Evolutionary conservation across 2,329 filamentous ascomycete genomes (phyloP).

Genomic region (Dryadomyces quercus-mongolicae): DNA sequence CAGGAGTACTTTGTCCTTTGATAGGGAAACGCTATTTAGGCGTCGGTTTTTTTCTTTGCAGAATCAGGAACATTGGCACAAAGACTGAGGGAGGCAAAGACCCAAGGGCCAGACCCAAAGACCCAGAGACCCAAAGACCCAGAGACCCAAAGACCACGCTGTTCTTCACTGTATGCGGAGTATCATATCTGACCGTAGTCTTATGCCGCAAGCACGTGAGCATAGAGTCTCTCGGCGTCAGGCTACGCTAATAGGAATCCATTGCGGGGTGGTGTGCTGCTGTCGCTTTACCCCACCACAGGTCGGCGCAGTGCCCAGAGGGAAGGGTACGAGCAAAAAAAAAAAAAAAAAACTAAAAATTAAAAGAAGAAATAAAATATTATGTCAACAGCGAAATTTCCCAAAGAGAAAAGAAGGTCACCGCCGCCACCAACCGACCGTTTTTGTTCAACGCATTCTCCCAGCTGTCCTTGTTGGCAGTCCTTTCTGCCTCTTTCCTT

Average conservation of each 20-base stretch:
- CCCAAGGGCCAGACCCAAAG: too few relatives aligned
- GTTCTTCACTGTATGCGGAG: too few relatives aligned
- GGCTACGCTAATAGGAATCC: neutral
- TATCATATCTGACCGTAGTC: neutral
- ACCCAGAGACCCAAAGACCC: too few relatives aligned
- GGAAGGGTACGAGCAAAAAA: neutral
- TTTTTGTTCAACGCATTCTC: neutral
- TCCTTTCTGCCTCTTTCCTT: neutral
- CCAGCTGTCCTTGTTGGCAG: neutral
- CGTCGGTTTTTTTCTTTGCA: too few relatives aligned
- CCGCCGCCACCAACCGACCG: conserved; percentile 4
- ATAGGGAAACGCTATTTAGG: too few relatives aligned
- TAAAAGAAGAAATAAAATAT: conserved; percentile 1
- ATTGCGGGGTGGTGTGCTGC: neutral
- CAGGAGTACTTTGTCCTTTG: too few relatives aligned
- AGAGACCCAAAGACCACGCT: too few relatives aligned
- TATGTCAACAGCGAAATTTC: neutral
- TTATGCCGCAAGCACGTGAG: neutral
- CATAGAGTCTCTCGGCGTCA: neutral
- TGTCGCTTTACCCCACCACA: conserved; percentile 5
- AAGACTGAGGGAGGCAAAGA: too few relatives aligned
- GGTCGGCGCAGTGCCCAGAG: neutral
- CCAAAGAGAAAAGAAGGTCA: neutral
- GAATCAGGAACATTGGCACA: too few relatives aligned
- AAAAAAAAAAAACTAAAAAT: neutral